Base-by-base conservation (phyloP, 2,329 filamentous ascomycete species). In the Fusarium hainanense region DNA sequence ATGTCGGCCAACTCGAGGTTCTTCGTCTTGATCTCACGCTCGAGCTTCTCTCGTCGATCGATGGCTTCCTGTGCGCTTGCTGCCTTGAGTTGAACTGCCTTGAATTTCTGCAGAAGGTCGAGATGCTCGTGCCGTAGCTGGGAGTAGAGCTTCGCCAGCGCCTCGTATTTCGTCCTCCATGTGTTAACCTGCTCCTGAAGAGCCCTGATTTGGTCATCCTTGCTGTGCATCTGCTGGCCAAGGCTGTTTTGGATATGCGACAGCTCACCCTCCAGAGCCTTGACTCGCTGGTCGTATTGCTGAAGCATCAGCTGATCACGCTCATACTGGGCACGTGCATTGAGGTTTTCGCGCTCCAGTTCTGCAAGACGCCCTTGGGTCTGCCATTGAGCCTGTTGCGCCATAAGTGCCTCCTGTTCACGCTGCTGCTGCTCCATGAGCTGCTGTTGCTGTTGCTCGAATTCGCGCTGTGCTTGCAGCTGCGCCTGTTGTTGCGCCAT, bases 21-120 rank as follows among this genome's bases (percentile, higher is more conserved):
- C 88, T 99, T 99, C 30, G 95, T 98, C 88, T 99, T 99, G 79
- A 99, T 92, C 82, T 99, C 96, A 34, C 95, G 92, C 83, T 98
- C 94, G 54, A 99, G 87, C 84, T 97, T 97, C 83, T 99, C 96
- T 11, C 95, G 91, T 74, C 89, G 90, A 60, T 98, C 96, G 69
- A 98, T 97, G 3, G 96, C 96, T 82, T 99, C 96, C 78, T 98
- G 95, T 0, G 96, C 96, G 7, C 94, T 98, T 18, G 95, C 94
- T 3, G 96, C 96, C 85, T 98, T 99, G 69, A 98, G 87, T 79
- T 98, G 97, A 40, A 98, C 93, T 9, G 90, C 87, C 86, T 99
- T 99, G 83, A 97, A 98, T 78, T 97, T 98, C 77, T 97, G 93
- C 46, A 99, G 84, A 16, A 99, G 87, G 76, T 98, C 95, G 32